Evolutionary conservation across 441 rosid species (phyloP).

Genomic region (Gossypium davidsonii): DNA sequence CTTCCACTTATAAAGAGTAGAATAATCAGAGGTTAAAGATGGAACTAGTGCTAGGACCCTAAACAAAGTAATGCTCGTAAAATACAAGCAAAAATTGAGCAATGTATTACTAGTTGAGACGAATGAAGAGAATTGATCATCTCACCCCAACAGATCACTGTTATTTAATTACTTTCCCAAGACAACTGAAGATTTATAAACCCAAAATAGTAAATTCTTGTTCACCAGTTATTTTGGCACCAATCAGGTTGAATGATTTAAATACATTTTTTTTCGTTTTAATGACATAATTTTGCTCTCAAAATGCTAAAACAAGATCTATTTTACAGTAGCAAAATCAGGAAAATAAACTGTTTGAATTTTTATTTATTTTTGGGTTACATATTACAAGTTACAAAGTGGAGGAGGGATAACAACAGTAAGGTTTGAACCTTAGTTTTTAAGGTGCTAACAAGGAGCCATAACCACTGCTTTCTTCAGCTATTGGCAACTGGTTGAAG

Average conservation of each 20-base stretch:
- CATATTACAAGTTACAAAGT: too few species aligned
- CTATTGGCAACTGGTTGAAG: not conserved
- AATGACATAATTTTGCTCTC: not conserved
- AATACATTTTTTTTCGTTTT: not conserved
- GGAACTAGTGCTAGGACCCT: not conserved
- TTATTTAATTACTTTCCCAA: not conserved
- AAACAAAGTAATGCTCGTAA: not conserved
- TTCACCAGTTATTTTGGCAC: not conserved
- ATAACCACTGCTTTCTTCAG: too few species aligned
- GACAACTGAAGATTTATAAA: not conserved
- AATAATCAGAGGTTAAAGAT: not conserved
- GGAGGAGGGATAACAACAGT: too few species aligned
- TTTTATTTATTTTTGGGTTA: too few species aligned
- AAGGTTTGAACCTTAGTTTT: too few species aligned
- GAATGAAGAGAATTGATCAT: not conserved
- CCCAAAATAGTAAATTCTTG: not conserved
- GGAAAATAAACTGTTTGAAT: not conserved
- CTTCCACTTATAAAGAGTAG: slow-evolving; percentile 5
- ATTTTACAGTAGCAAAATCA: not conserved
- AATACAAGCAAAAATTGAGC: not conserved
- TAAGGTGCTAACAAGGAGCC: too few species aligned
- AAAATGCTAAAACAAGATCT: not conserved
- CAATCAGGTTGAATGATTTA: not conserved
- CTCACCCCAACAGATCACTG: not conserved
- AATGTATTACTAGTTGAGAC: not conserved